Percentiles rank a stretch among this genome's conserved stretches.
Conservation (phyloP, 2,329 filamentous ascomycete genomes). For the Exophiala aquamarina region DNA sequence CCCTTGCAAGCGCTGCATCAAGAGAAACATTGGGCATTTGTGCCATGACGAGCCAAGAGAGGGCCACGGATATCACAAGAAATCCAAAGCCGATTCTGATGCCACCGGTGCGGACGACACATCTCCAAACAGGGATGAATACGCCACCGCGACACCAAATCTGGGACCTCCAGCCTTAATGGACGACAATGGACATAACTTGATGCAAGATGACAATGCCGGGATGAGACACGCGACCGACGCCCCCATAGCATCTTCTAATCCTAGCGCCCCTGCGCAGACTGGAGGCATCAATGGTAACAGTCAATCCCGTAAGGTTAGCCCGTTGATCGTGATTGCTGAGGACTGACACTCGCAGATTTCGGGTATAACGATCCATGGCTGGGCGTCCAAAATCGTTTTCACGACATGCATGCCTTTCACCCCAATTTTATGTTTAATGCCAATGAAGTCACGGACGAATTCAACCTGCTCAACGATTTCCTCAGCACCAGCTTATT, state of each 20-base stretch:
- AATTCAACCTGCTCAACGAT: conserved; percentile 95
- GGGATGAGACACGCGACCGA: conserved; percentile 49
- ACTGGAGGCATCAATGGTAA: conserved; percentile 64
- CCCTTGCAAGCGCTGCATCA: conserved; percentile 95
- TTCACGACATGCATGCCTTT: conserved; percentile 91
- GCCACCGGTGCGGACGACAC: conserved; percentile 62
- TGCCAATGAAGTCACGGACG: conserved; percentile 89
- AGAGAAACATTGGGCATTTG: conserved; percentile 96
- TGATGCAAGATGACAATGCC: conserved; percentile 42
- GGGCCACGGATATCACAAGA: conserved; percentile 62
- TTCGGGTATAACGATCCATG: conserved; percentile 80
- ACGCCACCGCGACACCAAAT: conserved; percentile 41
- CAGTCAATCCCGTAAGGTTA: conserved; percentile 71
- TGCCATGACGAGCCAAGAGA: conserved; percentile 98
- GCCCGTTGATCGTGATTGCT: conserved; percentile 11
- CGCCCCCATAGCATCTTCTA: conserved; percentile 24
- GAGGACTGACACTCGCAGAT: conserved; percentile 53
- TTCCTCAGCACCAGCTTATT: conserved; percentile 90
- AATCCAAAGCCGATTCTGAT: conserved; percentile 66
- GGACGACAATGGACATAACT: conserved; percentile 50
- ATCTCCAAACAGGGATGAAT: conserved; percentile 41
- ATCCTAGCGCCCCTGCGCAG: conserved; percentile 62
- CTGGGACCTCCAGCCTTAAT: conserved; percentile 60
- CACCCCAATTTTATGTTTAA: conserved; percentile 95
- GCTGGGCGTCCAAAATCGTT: conserved; percentile 73